Evolutionary conservation across 2,329 filamentous ascomycete genomes (phyloP), one percentile per base, ranked within the genome.

Genomic region (Hymenoscyphus occultus): DNA sequence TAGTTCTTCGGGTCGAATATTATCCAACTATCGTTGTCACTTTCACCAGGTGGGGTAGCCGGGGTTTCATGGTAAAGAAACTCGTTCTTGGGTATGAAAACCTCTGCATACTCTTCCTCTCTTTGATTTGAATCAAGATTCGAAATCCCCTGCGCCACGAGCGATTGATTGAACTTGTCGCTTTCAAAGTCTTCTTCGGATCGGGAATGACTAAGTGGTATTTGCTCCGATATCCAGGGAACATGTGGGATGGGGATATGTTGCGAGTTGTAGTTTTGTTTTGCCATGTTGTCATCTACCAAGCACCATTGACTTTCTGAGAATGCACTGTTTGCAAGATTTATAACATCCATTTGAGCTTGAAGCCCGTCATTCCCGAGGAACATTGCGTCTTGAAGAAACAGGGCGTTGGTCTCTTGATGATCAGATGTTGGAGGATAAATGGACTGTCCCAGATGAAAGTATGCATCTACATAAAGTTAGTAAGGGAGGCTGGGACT

Each of bases 41-140:
- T 71, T 12, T 70, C 64, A n/a, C 59, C 65, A 16, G 51, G 48
- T 19, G 71, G 68, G 57, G 67, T 70, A 39, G 60, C 39, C n/a
- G 64, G 48, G 32, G 64, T 39, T 42, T 70, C 70, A 28, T 40
- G 62, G 19, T 58, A 5, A 86, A 66, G 57, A 32, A 64, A 48
- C 7, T 61, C 48, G 22, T 59, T 64, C 7, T 51, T 65, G n/a
- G 42, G 58, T 57, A 61, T 10, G 14, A 28, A 22, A 56, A 59
- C 63, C 22, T 67, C 82, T n/a, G 97, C 80, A 80, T 97, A 97
- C 45, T 85, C 82, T 76, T 92, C 83, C 64, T 89, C 87, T 69
- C 90, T 83, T 61, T 88, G 86, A 74, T 89, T 83, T 67, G 86
- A 82, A 39, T 85, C 78, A 9, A 9, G 5, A 54, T 12, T 22